Evolutionary conservation across 1,139 yeast genomes (phyloP), one percentile per base, ranked within the genome.

Genomic region (Pneumocystis jirovecii): DNA sequence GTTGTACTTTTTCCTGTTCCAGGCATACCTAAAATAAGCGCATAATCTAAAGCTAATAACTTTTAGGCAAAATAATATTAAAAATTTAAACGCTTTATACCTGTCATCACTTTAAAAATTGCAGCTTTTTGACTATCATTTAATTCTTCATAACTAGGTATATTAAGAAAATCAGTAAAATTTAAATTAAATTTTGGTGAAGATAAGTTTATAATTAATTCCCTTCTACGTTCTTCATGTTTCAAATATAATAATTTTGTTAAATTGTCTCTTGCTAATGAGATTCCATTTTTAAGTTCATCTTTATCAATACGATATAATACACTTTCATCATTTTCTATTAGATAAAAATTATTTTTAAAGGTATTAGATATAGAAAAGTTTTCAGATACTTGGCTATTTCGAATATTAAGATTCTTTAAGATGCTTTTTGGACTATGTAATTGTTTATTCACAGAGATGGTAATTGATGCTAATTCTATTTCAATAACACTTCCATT

Each of bases 1-100:
- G 91, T 87, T 0, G 97, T 91, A 0, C 98, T 93, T 73, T 95
- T 93, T 19, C 99, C 99, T 0, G 98, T 93, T 1, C 99, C 99
- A 0, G 98, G 98, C 98, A 95, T 93, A 0, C 99, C 99, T 66
- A 91, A 76, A 44, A 93, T 82, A 69, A 93, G 78, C 1, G 93
- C 79, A 73, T 88, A 93, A 73, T 91, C 96, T 64, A 85, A 75
- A 0, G 95, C 57, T 50, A 50, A 25, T 25, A 50, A 50, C 4
- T 50, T 44, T 25, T 25, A 50, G 10, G 17, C 81, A 61, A 44
- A 60, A 21, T 60, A 21, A 39, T 37, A 19, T 37, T 40, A 60
- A 10, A 42, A 29, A 60, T 7, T 29, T 40, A 19, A 50, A 50
- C 12, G 34, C 12, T 29, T 65, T 35, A 12, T 65, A 66, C 57